A percentile compares a stretch with the other conserved stretches of the same genome.
Evolutionary conservation across 73 alveolate genomes (phyloP).

Genomic region (Blepharisma japonicum): DNA sequence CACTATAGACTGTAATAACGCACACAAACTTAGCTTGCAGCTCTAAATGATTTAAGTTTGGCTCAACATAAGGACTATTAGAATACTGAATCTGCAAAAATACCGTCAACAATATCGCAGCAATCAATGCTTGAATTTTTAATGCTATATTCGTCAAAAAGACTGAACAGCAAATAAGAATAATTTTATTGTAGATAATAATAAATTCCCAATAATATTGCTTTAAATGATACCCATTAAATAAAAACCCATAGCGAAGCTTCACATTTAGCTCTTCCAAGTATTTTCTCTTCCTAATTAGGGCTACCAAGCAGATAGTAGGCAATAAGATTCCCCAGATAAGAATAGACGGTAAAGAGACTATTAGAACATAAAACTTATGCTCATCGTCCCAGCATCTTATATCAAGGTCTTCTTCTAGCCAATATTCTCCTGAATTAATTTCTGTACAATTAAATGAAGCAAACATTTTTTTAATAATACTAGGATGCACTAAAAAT

Average conservation of each 20-base stretch:
- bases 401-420: slow-evolving; percentile 43
- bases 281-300: background rate
- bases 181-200: slow-evolving; percentile 52
- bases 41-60: background rate
- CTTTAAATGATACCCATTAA: slow-evolving; percentile 54
- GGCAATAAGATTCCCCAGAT: slow-evolving; percentile 33
- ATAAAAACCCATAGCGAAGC: slow-evolving; percentile 56
- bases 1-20: slow-evolving; percentile 56
- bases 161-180: slow-evolving; percentile 43
- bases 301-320: background rate
- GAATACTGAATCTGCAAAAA: background rate
- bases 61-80: background rate
- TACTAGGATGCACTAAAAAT: slow-evolving; percentile 57
- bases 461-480: slow-evolving; percentile 51
- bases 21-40: slow-evolving; percentile 26
- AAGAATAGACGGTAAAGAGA: slow-evolving; percentile 52
- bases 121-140: background rate
- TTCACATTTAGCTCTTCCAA: background rate
- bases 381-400: slow-evolving; percentile 46
- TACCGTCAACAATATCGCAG: background rate
- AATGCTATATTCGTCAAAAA: background rate
- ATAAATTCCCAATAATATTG: slow-evolving; percentile 59
- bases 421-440: slow-evolving; percentile 44
- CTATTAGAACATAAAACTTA: background rate
- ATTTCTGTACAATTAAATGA: slow-evolving; percentile 51